A percentile compares a stretch with the other conserved stretches of the same genome.
phyloP scores from a whole-genome alignment of 2,329 filamentous ascomycete genomes.

The Fusarium sp. region DNA sequence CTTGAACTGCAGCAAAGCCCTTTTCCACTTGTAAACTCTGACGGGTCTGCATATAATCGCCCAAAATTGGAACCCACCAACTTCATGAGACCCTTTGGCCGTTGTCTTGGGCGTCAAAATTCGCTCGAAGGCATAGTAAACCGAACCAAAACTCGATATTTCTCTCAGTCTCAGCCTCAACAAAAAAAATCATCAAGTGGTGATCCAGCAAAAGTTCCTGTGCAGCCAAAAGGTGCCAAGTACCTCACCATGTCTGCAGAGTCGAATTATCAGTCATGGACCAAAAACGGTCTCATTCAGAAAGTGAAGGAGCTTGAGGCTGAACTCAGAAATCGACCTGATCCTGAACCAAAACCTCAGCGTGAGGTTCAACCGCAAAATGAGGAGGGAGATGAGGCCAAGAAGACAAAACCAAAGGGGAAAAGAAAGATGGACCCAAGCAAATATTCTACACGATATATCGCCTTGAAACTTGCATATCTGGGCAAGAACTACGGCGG shows the following conservation, averaged over 20 bases:
- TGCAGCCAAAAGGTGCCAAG: constrained; percentile 29
- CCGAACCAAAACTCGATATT: constrained; percentile 24
- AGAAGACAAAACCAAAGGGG: constrained; percentile 54
- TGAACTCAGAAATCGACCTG: constrained; percentile 66
- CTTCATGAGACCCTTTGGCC: constrained; percentile 48
- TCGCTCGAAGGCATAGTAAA: constrained; percentile 38
- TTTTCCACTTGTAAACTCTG: constrained; percentile 41
- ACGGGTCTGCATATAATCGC: constrained; percentile 43
- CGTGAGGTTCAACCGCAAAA: constrained; percentile 3
- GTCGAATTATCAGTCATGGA: constrained; percentile 74
- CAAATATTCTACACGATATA: constrained; percentile 83
- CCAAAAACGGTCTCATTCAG: constrained; percentile 74
- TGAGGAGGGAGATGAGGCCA: constrained; percentile 17
- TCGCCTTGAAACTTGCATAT: constrained; percentile 95
- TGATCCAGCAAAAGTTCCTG: constrained; percentile 30
- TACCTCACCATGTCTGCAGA: constrained; percentile 50
- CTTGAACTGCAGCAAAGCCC: constrained; percentile 34
- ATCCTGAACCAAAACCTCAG: constrained; percentile 36
- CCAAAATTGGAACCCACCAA: constrained; percentile 45
- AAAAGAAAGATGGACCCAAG: constrained; percentile 78
- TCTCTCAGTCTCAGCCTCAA: background rate
- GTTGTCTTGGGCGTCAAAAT: constrained; percentile 45
- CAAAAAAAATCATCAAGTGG: constrained; percentile 37
- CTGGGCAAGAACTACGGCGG: constrained; percentile 92
- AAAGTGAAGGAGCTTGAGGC: constrained; percentile 76